Evolutionary conservation across 73 alveolate genomes (phyloP).

Genomic region (Symbiodinium natans): DNA sequence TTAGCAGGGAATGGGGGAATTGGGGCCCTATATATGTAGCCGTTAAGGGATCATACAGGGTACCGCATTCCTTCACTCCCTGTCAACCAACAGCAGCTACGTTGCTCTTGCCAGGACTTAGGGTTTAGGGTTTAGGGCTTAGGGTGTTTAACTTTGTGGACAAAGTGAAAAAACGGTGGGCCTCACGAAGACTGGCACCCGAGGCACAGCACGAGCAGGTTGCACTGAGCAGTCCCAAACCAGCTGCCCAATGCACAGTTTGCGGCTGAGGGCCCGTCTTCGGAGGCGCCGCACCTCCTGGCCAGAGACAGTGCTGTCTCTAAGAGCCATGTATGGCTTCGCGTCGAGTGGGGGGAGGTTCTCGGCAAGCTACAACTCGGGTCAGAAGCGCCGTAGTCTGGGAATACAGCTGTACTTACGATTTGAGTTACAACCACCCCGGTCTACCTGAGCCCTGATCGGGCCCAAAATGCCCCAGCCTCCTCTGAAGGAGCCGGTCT

Average conservation of each 20-base stretch:
- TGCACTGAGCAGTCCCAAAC: conserved; percentile 80
- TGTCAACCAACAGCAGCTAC: neutral
- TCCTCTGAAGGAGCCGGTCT: neutral
- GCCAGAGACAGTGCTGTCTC: too few species aligned
- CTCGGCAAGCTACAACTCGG: too few species aligned
- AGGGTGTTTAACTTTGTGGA: neutral
- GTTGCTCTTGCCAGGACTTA: too few species aligned
- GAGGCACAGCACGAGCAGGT: conserved; percentile 36
- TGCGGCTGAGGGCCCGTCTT: conserved; percentile 35
- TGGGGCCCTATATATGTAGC: too few species aligned
- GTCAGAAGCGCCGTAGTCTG: too few species aligned
- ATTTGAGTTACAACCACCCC: too few species aligned
- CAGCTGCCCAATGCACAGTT: conserved; percentile 65
- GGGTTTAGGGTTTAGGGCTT: neutral
- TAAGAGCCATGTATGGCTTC: too few species aligned
- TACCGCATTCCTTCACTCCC: neutral
- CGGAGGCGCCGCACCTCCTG: conserved; percentile 31
- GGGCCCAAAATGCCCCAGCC: neutral
- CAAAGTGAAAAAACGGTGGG: neutral
- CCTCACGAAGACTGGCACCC: neutral
- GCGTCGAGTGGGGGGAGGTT: too few species aligned
- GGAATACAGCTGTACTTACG: too few species aligned
- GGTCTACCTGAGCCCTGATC: too few species aligned
- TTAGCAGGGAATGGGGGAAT: too few species aligned
- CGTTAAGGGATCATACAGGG: too few species aligned